Percentiles rank a stretch among this genome's conserved stretches.
These are phyloP conservation scores for Termitomyces sp. DNA, from an alignment of 768 basidiomycete genomes.

Conservation along the genomic window DNA sequence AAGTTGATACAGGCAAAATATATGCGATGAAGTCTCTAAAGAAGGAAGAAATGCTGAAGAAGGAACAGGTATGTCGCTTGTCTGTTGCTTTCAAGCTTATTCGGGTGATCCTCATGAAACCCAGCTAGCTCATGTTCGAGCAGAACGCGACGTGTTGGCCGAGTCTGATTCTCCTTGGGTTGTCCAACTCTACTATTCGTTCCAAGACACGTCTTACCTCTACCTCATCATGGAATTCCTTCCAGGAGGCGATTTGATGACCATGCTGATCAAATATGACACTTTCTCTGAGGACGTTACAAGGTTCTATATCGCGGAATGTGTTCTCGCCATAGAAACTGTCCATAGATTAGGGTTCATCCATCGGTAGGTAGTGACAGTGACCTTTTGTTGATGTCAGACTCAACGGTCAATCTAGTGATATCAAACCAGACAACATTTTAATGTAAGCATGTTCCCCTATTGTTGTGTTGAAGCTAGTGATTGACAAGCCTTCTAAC, in stretches of 20 bases:
- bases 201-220: constrained; percentile 88
- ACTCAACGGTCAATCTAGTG: constrained; percentile 42
- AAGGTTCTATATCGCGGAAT: constrained; percentile 98
- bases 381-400: background rate
- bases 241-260: constrained; percentile 98
- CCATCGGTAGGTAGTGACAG: constrained; percentile 61
- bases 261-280: constrained; percentile 99
- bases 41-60: constrained; percentile 99
- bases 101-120: background rate
- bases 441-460: constrained; percentile 40
- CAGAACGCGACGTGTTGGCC: constrained; percentile 94
- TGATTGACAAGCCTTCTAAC: constrained; percentile 2
- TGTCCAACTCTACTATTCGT: constrained; percentile 96
- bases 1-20: constrained; percentile 94
- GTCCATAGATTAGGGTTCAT: constrained; percentile 98
- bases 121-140: constrained; percentile 95
- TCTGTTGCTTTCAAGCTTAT: background rate
- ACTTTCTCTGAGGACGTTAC: constrained; percentile 98
- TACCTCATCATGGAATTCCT: constrained; percentile 99
- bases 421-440: constrained; percentile 98
- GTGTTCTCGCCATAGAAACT: constrained; percentile 94
- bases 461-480: constrained; percentile 21
- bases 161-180: constrained; percentile 96
- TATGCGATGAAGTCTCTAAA: constrained; percentile 98
- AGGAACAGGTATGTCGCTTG: constrained; percentile 71